These are phyloP conservation scores for Linnemannia zychae DNA, from an alignment of 192 early-diverging fungal genomes.

Conservation along the genomic window DNA sequence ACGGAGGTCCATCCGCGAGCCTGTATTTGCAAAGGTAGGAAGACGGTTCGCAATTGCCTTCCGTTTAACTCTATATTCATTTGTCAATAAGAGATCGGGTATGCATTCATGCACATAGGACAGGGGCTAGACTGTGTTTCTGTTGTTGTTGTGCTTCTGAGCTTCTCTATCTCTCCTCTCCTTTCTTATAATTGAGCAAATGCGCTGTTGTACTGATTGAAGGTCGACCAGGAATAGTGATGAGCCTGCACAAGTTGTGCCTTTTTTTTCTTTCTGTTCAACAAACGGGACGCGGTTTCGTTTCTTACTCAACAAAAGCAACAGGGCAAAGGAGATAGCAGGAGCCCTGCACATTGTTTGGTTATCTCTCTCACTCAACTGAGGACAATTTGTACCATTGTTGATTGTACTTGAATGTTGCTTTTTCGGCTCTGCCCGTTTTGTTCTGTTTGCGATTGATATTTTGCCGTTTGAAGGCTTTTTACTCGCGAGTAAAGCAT, in stretches of 20 bases:
- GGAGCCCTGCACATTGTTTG: neutral
- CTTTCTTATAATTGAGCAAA: neutral
- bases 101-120: neutral
- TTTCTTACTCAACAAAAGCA: neutral
- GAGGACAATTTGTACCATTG: neutral
- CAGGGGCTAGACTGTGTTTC: neutral
- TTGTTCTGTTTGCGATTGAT: neutral
- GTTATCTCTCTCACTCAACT: neutral
- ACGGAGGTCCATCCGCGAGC: constrained; percentile 47
- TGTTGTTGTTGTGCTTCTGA: neutral
- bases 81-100: neutral
- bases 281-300: neutral
- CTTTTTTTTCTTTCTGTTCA: neutral
- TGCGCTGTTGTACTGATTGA: neutral
- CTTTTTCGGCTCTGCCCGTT: neutral
- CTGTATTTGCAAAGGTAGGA: constrained; percentile 45
- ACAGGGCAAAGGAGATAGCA: neutral
- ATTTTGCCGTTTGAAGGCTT: neutral
- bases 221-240: neutral
- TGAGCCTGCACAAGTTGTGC: neutral
- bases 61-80: neutral
- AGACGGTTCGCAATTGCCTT: neutral
- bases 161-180: neutral
- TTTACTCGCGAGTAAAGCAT: neutral
- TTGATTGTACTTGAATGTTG: neutral